These are phyloP conservation scores for Lipomyces yamanashiensis DNA, from an alignment of 805 yeast genomes.

Conservation along the genomic window DNA sequence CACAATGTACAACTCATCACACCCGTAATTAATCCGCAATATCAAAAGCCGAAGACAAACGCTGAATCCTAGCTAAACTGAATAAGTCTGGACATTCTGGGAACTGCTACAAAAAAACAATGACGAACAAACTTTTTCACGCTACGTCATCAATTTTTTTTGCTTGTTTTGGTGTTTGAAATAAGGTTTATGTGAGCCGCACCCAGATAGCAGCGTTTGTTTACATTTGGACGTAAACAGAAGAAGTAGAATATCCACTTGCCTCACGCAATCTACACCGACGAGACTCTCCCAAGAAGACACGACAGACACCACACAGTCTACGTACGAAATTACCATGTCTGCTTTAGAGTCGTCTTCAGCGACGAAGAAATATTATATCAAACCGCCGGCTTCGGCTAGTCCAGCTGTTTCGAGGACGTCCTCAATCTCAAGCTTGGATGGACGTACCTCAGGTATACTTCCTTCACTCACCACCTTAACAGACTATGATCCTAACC, in stretches of 20 bases:
- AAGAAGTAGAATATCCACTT: background rate
- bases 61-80: too few species aligned
- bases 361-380: slow-evolving; percentile 18
- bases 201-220: background rate
- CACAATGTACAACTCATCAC: too few species aligned
- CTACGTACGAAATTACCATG: background rate
- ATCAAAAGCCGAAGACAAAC: too few species aligned
- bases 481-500: background rate
- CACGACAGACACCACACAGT: too few species aligned
- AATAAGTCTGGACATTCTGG: too few species aligned
- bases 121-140: background rate
- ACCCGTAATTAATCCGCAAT: too few species aligned
- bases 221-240: background rate
- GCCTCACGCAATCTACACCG: too few species aligned
- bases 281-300: too few species aligned
- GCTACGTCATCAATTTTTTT: background rate
- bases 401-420: background rate
- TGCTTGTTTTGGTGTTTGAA: background rate
- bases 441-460: background rate
- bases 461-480: background rate
- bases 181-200: background rate
- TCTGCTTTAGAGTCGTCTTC: background rate
- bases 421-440: background rate
- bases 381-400: slow-evolving; percentile 13
- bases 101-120: background rate